Evolutionary conservation across 2,329 filamentous ascomycete genomes (phyloP), one percentile per base, ranked within the genome.

Genomic region (Pezicula rhizophila): DNA sequence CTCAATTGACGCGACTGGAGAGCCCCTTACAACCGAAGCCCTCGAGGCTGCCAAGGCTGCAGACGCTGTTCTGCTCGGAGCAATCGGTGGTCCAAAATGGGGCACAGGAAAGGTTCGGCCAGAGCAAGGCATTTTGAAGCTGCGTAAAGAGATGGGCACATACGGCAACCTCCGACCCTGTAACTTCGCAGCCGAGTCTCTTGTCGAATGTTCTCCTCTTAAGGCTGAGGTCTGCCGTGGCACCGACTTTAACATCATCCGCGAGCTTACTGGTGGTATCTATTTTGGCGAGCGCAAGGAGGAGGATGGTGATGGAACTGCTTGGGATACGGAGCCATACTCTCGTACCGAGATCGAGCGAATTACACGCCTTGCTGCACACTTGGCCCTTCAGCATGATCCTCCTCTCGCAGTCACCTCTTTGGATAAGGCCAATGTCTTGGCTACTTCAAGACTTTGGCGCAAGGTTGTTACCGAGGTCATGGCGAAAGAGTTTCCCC

Each of bases 31-130:
- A 46, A 84, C 93, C 60, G 82, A 86, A 62, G 89, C 90, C 53
- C 85, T 97, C 60, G 73, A 73, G 12, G 90, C 89, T 33, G 90
- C 89, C 58, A 91, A 95, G 70, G 75, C 78, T 45, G 90, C 91
- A 55, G 87, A 96, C 68, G 92, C 91, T 35, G 86, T 97, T 52
- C 83, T 97, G 51, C 83, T 97, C 47, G 92, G 91, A 58, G 89
- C 92, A 59, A 95, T 97, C 63, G 92, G 92, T 59, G 92, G 92
- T n/a, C 92, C 93, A 12, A 70, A 96, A 89, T 97, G 91, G 89
- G 91, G 91, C 53, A 93, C 89, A 28, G 89, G 88, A 58, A 72
- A 82, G 50, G 85, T 96, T 55, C 88, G 91, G 40, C 92, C 92
- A 1, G 92, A 97, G 69, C 89, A 96, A 72, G 92, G 92, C 53